Conservation (phyloP, 208 protist genomes). For the Acanthamoeba healyi region DNA sequence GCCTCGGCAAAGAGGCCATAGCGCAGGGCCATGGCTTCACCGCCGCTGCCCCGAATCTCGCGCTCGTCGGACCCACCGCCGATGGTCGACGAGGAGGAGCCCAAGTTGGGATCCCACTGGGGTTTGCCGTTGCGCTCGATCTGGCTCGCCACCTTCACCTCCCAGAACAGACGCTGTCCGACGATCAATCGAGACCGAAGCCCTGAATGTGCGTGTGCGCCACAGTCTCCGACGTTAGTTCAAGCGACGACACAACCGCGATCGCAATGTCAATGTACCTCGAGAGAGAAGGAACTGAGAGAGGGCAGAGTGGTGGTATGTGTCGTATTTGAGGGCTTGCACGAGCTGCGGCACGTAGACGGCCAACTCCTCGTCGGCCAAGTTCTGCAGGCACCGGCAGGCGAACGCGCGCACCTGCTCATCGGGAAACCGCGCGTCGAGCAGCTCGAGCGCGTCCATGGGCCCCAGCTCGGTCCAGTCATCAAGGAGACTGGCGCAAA, state of each 20-base stretch:
- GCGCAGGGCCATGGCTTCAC: constrained; percentile 48
- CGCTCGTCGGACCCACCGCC: background rate
- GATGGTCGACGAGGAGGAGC: background rate
- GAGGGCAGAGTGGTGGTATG: constrained; percentile 89
- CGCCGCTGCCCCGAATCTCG: background rate
- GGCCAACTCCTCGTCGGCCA: constrained; percentile 84
- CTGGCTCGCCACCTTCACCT: constrained; percentile 86
- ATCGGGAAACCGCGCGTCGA: constrained; percentile 90
- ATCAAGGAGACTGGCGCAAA: background rate
- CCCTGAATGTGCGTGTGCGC: too few species aligned
- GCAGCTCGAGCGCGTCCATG: constrained; percentile 85
- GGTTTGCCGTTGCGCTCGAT: constrained; percentile 71
- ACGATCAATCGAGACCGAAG: constrained; percentile 79
- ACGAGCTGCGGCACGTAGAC: constrained; percentile 88
- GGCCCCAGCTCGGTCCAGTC: background rate
- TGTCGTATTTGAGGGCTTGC: constrained; percentile 92
- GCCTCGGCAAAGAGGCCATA: constrained; percentile 86
- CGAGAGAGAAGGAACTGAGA: constrained; percentile 88
- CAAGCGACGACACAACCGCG: background rate
- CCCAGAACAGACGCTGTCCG: constrained; percentile 92
- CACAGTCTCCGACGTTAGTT: too few species aligned
- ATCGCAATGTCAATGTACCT: background rate
- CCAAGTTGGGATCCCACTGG: background rate
- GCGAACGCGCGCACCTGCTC: constrained; percentile 82
- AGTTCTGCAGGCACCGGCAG: constrained; percentile 80